Conservation (phyloP, 164 flowering plant genomes). For the Umbilicus rupestris region DNA sequence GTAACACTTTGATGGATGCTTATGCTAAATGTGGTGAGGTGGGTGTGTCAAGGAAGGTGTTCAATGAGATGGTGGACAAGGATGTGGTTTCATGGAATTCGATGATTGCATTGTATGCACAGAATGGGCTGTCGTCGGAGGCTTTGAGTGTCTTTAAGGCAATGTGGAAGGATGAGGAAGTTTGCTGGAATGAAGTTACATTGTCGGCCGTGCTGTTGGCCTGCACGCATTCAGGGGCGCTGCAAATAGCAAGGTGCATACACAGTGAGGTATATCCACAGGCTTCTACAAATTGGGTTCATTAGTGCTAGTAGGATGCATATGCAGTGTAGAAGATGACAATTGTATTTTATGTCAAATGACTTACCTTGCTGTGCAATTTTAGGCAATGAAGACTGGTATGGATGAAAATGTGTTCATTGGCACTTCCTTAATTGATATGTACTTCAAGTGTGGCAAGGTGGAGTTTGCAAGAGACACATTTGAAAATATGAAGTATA, state of each 20-base stretch:
- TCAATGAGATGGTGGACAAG: slow-evolving; percentile 49
- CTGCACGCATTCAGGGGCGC: slow-evolving; percentile 61
- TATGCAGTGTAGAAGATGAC: not conserved
- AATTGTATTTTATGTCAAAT: not conserved
- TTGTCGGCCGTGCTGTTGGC: slow-evolving; percentile 65
- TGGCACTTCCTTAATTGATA: slow-evolving; percentile 79
- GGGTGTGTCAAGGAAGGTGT: slow-evolving; percentile 42
- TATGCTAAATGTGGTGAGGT: slow-evolving; percentile 61
- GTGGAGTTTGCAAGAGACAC: slow-evolving; percentile 51
- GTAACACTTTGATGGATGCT: slow-evolving; percentile 67
- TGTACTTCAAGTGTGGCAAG: slow-evolving; percentile 89
- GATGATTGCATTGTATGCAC: slow-evolving; percentile 62
- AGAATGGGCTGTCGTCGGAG: slow-evolving; percentile 47
- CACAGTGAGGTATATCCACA: slow-evolving; percentile 56
- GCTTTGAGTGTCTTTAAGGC: slow-evolving; percentile 46
- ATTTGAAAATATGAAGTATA: slow-evolving; percentile 46
- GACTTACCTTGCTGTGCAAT: not conserved
- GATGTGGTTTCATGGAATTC: slow-evolving; percentile 80
- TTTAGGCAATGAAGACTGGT: slow-evolving; percentile 50
- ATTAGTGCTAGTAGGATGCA: not conserved
- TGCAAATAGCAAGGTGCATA: slow-evolving; percentile 51
- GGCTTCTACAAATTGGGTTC: not conserved
- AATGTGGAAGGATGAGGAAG: slow-evolving; percentile 31
- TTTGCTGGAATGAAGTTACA: slow-evolving; percentile 45
- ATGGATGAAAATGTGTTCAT: slow-evolving; percentile 49